Evolutionary conservation across 2,329 filamentous ascomycete species (phyloP), one percentile per base, ranked within the genome.

Genomic region (Akanthomyces lecanii): DNA sequence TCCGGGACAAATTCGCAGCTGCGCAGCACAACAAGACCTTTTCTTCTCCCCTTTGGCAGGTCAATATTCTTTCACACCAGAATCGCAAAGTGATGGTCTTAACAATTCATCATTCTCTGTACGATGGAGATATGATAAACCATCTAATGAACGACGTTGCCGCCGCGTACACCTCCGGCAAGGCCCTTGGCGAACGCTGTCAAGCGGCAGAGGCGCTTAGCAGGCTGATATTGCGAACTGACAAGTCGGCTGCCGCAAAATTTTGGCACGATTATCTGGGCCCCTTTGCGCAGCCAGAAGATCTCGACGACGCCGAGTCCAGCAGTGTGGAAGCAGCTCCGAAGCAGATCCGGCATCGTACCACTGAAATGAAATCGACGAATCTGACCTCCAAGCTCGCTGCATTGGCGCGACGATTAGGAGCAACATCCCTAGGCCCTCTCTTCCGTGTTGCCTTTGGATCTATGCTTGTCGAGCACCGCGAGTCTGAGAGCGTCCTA

Each of bases 401-500:
- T 25, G 36, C 23, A 30, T 16, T 44, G 38, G 52, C 52, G 21
- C 33, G 36, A 44, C 36, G 42, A 55, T 18, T 28, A 12, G 52
- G 52, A 18, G 52, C 52, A 44, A 55, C 52, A 25, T 55, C 52
- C n/a, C 38, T 55, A 8, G 23, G 52, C 6, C 52, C 52, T 21
- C 52, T 55, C 23, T 55, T 55, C 52, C 52, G 52, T 55, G 52
- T 55, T 36, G 52, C 52, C 23, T 55, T 55, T 44, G 52, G 52
- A 55, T 55, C 36, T 30, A 55, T 55, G 38, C 52, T 55, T n/a
- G 36, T 21, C 12, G 52, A 55, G 36, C 28, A 55, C 52, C 23
- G 52, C 52, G 52, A 55, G 52, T 44, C 38, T 44, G 52, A 55
- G 36, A 55, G 52, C 38, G 12, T 55, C 28, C 38, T 55, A 10